phyloP scores from a whole-genome alignment of 129 eudicot genomes.

The Daucus carota region DH1_v3.0 NC_030385.2:14484001-14484500 shows the following conservation, averaged over 20 bases:
- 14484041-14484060: neutral
- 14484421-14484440: conserved; percentile 72
- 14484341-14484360: neutral
- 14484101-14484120: conserved; percentile 53
- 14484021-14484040: neutral
- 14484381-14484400: neutral
- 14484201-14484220: conserved; percentile 80
- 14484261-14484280: conserved; percentile 93
- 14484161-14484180: conserved; percentile 83
- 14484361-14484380: neutral
- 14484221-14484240: conserved; percentile 70
- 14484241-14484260: conserved; percentile 70
- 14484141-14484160: conserved; percentile 46
- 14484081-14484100: neutral
- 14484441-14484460: conserved; percentile 85
- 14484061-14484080: neutral
- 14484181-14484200: conserved; percentile 75
- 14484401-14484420: neutral
- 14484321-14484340: neutral
- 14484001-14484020: conserved; percentile 64
- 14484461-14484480: conserved; percentile 76
- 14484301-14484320: conserved; percentile 36
- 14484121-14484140: conserved; percentile 76
- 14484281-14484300: conserved; percentile 82
- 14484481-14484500: conserved; percentile 89